phyloP scores from a whole-genome alignment of 2,329 filamentous ascomycete species.

The Canariomyces notabilis region DNA sequence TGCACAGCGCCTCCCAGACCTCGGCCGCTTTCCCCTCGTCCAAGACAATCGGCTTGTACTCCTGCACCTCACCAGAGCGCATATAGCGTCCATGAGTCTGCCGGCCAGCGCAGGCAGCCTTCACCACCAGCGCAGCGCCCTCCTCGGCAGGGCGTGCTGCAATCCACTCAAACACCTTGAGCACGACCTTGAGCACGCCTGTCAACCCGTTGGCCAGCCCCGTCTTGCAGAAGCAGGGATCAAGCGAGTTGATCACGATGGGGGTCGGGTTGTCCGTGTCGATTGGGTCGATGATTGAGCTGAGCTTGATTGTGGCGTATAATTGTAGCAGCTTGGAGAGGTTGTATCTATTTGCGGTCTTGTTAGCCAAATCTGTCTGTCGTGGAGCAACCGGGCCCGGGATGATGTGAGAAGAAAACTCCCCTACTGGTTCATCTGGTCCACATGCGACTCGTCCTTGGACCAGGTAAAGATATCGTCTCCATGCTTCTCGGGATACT shows the following conservation, averaged over 20 bases:
- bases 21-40: slow-evolving; percentile 10
- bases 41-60: slow-evolving; percentile 11
- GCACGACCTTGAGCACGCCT: not conserved
- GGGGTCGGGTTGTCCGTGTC: not conserved
- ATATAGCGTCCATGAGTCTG: slow-evolving; percentile 21
- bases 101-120: slow-evolving; percentile 16
- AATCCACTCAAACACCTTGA: slow-evolving; percentile 15
- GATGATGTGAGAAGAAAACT: not conserved
- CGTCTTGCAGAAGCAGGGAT: slow-evolving; percentile 24
- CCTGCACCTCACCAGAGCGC: slow-evolving; percentile 15
- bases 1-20: slow-evolving; percentile 14
- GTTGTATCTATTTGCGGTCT: slow-evolving; percentile 15
- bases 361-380: too few relatives aligned
- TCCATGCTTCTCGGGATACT: slow-evolving; percentile 20
- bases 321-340: slow-evolving; percentile 22
- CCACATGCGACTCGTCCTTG: slow-evolving; percentile 15
- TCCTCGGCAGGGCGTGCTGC: slow-evolving; percentile 19
- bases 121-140: slow-evolving; percentile 18
- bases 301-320: slow-evolving; percentile 13
- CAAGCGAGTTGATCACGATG: slow-evolving; percentile 23
- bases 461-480: slow-evolving; percentile 21
- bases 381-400: not conserved
- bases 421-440: not conserved
- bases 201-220: slow-evolving; percentile 13
- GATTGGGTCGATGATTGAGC: not conserved